Base-by-base conservation (phyloP, 2,329 filamentous ascomycete genomes). In the Cladosporium sp. region DNA sequence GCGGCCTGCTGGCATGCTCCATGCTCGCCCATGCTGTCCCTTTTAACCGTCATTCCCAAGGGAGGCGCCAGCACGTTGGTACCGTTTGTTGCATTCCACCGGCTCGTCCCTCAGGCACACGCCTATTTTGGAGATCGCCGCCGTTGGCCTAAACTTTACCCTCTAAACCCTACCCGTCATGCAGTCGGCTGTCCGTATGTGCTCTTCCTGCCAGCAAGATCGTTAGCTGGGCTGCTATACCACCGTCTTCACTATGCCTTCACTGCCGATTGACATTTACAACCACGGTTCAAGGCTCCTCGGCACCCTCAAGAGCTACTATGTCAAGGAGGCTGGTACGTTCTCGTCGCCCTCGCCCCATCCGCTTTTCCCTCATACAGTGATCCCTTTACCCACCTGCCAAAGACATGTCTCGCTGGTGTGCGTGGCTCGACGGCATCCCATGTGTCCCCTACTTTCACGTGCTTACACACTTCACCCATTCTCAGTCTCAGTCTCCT, bases 261-360 rank as follows among this genome's bases (percentile, higher is more conserved):
- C 56, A 5, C 39, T 59, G 50, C 56, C 56, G 56, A 59, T 52
- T 59, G 56, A 52, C 50, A 51, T 59, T 49, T 59, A 59, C 56
- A 43, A 40, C 30, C 47, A 45, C 20, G 40, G 61, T 36, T 58
- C 55, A 5, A 42, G 14, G 28, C 60, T 61, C 22, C 45, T 62
- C 5, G 55, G 43, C 50, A 59, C 47, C 19, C n/a, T 63, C 42
- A 58, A 57, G 37, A 57, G 45, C 54, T 60, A 62, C 51, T 63
- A 60, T 39, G 22, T 50, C 37, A 58, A 63, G 45, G 58, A 58
- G 37, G 60, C 51, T 36, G 59, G 61, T 61, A 61, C 63, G 64
- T 56, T 39, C 25, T 17, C 40, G 22, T 28, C 42, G 22, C 20
- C 34, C 34, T 47, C 15, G 14, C 25, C 28, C 47, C 50, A 40